Base-by-base conservation (phyloP, 805 yeast genomes). In the Tetrapisispora phaffii region DNA sequence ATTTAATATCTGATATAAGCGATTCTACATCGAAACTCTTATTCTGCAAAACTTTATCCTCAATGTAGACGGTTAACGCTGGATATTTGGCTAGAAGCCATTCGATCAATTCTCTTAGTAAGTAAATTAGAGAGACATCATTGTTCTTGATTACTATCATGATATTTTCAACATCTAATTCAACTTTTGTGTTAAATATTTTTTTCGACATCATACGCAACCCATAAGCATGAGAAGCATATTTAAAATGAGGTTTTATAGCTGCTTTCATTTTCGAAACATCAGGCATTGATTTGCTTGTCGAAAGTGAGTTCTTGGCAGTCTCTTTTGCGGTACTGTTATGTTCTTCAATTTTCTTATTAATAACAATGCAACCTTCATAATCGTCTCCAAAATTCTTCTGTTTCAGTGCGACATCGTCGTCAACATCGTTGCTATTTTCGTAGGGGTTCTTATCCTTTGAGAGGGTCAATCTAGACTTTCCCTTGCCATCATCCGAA, bases 121-220 rank as follows among this genome's bases (percentile, higher is more conserved):
- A 67, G 55, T 77, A 80, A 7, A 84, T 78, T 43, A 88, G 66
- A 7, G 87, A 79, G 53, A 83, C 80, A 59, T 88, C 96, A 44
- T 94, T 72, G 1, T 94, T 93, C 62, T 87, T 87, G n/a, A 96
- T 87, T 17, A 88, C 88, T 13, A 87, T 77, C 78, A 87, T 73
- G 17, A 87, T 77, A 16, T 85, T 77, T 38, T 74, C 73, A 17
- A 84, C 79, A 45, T 82, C 80, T 19, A 87, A 63, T 53, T 79
- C 80, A 23, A 87, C 79, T 4, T 84, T 81, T 3, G 89, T 85
- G 51, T 77, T 77, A 44, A 79, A 72, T 33, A 85, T 65, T 59
- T 82, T 82, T 50, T 79, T 80, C n/a, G 85, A 82, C 47, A 85
- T 68, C 68, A 80, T 72, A 39, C 93, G 71, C 7, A 85, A 89